Evolutionary conservation across 495 filamentous ascomycete species (phyloP), one percentile per base, ranked within the genome.

Genomic region (Aspergillus haitiensis): DNA sequence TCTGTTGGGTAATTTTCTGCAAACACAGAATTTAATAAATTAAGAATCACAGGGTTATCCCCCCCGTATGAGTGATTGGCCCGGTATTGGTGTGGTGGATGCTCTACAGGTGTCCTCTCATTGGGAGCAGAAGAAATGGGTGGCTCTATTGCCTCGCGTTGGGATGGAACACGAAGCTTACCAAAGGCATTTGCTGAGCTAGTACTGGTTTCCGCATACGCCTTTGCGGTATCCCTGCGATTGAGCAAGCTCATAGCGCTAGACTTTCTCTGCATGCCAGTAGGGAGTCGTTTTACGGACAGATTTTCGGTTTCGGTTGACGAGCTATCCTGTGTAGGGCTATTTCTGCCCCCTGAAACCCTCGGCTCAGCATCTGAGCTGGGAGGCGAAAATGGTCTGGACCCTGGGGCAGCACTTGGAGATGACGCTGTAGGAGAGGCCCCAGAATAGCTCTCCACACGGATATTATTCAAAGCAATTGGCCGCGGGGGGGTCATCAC

Each of bases 1-100:
- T 96, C 93, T 32, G 84, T 86, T 0, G 94, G 92, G 68, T 91
- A 96, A 63, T 93, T 95, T 56, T 97, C 92, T 5, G 93, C 80
- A 67, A 92, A 97, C 65, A 97, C 88, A 35, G 86, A 84, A 67
- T 98, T 90, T 4, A 99, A 79, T 70, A 98, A 85, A 64, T 84
- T 88, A 48, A 97, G 75, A 13, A 98, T 86, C 52, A 82, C 88
- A 7, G 93, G 95, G 65, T 99, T 92, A 68, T 92, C 88, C 3
- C 93, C 94, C n/a, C 77, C 73, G 67, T 97, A 97, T 0, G 87
- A 88, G 66, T 95, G 91, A 37, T 72, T 76, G 13, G 78, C 75
- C 55, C 72, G 68, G 70, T 80, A 66, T 11, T 75, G 72, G 5
- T 75, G 72, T 0, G 65, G 55, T 5, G 56, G 44, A 7, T 53